Evolutionary conservation across 257 asterid species (phyloP).

Genomic region (Thymus quinquecostatus): DNA sequence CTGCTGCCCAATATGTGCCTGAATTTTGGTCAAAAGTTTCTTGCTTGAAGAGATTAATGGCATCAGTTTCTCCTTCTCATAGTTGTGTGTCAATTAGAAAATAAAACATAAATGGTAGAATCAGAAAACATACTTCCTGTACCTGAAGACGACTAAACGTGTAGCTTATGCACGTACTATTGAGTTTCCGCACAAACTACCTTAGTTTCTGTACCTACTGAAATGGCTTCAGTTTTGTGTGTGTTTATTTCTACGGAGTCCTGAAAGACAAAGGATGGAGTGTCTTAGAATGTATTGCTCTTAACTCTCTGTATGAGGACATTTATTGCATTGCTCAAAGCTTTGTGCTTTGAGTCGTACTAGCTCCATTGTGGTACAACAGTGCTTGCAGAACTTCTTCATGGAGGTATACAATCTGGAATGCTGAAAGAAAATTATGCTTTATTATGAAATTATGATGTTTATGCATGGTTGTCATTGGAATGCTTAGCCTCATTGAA

Average conservation of each 20-base stretch:
- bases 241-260: not conserved
- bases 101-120: not conserved
- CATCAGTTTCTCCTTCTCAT: not conserved
- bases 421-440: constrained; percentile 2
- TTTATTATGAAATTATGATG: not conserved
- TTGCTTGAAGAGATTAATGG: not conserved
- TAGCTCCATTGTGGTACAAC: not conserved
- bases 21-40: constrained; percentile 8
- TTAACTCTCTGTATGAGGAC: not conserved
- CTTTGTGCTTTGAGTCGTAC: constrained; percentile 13
- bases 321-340: not conserved
- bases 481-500: not conserved
- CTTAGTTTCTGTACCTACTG: not conserved
- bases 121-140: not conserved
- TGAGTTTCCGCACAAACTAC: constrained; percentile 6
- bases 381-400: not conserved
- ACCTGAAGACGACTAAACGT: not conserved
- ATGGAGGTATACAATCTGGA: not conserved
- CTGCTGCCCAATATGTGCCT: not conserved
- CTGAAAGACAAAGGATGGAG: not conserved
- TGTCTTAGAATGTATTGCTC: not conserved
- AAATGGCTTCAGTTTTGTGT: not conserved
- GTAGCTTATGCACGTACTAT: not conserved
- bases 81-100: constrained; percentile 9
- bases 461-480: constrained; percentile 9